Evolutionary conservation across 192 early-diverging fungal species (phyloP).

Genomic region (Funneliformis mosseae): DNA sequence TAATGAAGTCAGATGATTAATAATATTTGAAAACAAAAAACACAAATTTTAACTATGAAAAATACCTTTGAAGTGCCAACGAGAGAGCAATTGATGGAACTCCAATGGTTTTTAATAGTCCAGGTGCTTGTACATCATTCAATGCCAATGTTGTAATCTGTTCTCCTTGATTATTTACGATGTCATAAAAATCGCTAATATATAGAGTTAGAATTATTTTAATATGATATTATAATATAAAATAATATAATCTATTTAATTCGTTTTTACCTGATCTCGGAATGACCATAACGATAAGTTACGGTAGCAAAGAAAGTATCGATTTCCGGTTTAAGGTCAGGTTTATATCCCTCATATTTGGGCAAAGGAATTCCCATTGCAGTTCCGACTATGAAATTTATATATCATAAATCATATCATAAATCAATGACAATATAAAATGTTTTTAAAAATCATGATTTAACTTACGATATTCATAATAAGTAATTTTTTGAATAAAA

Average conservation of each 20-base stretch:
- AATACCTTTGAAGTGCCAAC: neutral
- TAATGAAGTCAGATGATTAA: neutral
- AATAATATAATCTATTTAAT: neutral
- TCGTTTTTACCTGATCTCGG: neutral
- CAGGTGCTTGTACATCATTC: neutral
- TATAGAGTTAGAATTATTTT: neutral
- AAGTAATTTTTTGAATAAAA: slow-evolving; percentile 7
- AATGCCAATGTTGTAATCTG: neutral
- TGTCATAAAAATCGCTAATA: neutral
- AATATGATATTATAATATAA: neutral
- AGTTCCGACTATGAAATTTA: neutral
- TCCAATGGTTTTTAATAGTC: neutral
- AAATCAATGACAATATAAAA: neutral
- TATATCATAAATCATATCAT: neutral
- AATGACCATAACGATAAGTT: neutral
- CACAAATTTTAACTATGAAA: neutral
- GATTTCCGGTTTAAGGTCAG: neutral
- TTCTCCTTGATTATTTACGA: slow-evolving; percentile 9
- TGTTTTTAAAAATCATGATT: neutral
- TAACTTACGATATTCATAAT: slow-evolving; percentile 3
- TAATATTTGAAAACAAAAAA: neutral
- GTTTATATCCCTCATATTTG: neutral
- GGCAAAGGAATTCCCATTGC: slow-evolving; percentile 2
- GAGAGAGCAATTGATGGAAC: neutral
- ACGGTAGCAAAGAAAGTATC: slow-evolving; percentile 10